Percentiles rank a stretch among this genome's conserved stretches.
Evolutionary conservation across 306 rosid species (phyloP).

Genomic region (Datisca glomerata): DNA sequence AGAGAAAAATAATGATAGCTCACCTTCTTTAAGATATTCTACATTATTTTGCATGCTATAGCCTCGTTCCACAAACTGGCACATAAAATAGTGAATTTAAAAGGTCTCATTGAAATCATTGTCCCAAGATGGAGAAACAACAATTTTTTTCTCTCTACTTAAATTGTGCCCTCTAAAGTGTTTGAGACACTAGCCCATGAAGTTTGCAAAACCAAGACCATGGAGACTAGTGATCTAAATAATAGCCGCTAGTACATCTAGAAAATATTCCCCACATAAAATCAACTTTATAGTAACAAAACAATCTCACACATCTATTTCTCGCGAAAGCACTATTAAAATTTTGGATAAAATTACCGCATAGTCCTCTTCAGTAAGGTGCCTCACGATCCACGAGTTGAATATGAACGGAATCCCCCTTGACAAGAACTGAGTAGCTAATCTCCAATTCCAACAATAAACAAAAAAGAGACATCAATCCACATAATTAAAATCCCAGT

Average conservation of each 20-base stretch:
- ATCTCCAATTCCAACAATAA: constrained; percentile 7
- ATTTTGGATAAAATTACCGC: constrained; percentile 35
- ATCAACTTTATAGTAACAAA: neutral
- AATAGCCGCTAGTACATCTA: neutral
- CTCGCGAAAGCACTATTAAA: neutral
- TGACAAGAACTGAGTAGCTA: constrained; percentile 92
- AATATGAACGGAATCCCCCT: constrained; percentile 89
- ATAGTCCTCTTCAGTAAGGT: constrained; percentile 73
- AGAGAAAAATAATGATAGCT: too few species aligned
- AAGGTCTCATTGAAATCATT: too few species aligned
- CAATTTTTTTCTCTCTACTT: too few species aligned
- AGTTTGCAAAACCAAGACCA: neutral
- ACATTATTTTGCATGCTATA: too few species aligned
- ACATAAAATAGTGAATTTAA: too few species aligned
- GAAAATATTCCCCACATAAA: neutral
- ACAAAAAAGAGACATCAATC: neutral
- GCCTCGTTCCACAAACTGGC: too few species aligned
- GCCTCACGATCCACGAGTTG: constrained; percentile 90
- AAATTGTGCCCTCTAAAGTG: too few species aligned
- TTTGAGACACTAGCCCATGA: too few species aligned
- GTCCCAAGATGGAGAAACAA: too few species aligned
- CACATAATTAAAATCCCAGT: neutral
- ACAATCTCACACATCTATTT: neutral
- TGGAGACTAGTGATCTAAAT: neutral
- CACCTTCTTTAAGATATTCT: too few species aligned